Evolutionary conservation across 2,329 filamentous ascomycete species (phyloP), one percentile per base, ranked within the genome.

Genomic region (Stagonosporopsis chrysanthemi): DNA sequence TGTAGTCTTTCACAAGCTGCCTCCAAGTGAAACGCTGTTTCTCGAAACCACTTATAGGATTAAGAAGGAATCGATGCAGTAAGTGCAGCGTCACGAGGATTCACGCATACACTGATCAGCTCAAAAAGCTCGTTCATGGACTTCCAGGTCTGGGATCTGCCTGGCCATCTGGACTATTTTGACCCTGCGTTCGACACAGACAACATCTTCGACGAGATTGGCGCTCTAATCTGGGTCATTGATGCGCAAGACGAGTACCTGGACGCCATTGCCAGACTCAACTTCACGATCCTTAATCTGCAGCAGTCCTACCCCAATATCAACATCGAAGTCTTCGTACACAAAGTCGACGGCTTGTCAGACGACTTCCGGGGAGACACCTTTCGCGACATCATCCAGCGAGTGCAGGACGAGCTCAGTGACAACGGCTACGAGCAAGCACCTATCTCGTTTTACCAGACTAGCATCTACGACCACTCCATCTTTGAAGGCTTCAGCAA

Each of bases 401-500:
- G 92, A 36, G 97, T 98, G 61, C 92, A 96, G 70, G 95, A 99
- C 74, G 95, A 99, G 75, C 86, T 99, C 29, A 94, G 90, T 11
- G 95, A 99, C 74, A 87, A 92, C 59, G 94, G 93, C 12, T 91
- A 96, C 73, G 94, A 97, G 73, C 96, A 97, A 72, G 91, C 92
- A 1, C 91, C 92, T 1, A 91, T 99, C 62, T 93, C 90, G 57
- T 99, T 97, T 79, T 94, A 99, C 75, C 87, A 97, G 55, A 99
- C 95, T 14, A 96, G 90, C 73, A 99, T 99, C 75, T 99, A 98
- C 82, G 95, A 99, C 76, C 94, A 97, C 79, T 96, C 90, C 69
- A 97, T 97, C 72, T 99, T 98, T 74, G 95, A 99, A 78, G 95
- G 95, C 46, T 97, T 99, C 75, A 94, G 90, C 80, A 97, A 97